Evolutionary conservation across 2,329 filamentous ascomycete species (phyloP).

Genomic region (Metarhizium sp.): DNA sequence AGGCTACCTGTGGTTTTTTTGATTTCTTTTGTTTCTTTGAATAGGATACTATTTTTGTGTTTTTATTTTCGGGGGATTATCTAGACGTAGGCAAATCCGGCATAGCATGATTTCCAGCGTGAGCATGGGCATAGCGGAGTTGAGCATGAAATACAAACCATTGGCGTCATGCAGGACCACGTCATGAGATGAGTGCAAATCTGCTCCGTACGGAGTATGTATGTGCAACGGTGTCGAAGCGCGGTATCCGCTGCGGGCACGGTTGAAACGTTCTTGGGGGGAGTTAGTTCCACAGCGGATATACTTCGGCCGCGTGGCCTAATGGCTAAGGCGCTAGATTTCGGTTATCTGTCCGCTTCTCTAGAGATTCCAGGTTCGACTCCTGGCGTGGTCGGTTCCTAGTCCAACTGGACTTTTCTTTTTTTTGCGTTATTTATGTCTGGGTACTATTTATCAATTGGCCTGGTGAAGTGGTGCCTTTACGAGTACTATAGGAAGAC

Average conservation of each 20-base stretch:
- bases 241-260: not conserved
- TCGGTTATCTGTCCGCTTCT: constrained; percentile 20
- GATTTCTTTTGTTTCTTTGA: not conserved
- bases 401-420: not conserved
- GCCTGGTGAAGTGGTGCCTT: too few relatives aligned
- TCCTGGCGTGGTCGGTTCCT: constrained; percentile 29
- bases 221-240: too few relatives aligned
- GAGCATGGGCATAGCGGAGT: not conserved
- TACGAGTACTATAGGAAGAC: too few relatives aligned
- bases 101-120: too few relatives aligned
- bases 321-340: constrained; percentile 35
- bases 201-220: too few relatives aligned
- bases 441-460: too few relatives aligned
- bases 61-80: not conserved
- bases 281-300: not conserved
- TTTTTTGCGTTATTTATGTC: not conserved
- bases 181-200: too few relatives aligned
- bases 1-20: not conserved
- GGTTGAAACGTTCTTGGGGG: not conserved
- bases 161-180: too few relatives aligned
- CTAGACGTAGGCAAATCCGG: not conserved
- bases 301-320: constrained; percentile 28
- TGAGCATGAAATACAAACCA: not conserved
- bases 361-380: constrained; percentile 34
- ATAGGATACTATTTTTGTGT: too few relatives aligned